Base-by-base conservation (phyloP, 2,329 filamentous ascomycete species). In the Cadophora sp. region DNA sequence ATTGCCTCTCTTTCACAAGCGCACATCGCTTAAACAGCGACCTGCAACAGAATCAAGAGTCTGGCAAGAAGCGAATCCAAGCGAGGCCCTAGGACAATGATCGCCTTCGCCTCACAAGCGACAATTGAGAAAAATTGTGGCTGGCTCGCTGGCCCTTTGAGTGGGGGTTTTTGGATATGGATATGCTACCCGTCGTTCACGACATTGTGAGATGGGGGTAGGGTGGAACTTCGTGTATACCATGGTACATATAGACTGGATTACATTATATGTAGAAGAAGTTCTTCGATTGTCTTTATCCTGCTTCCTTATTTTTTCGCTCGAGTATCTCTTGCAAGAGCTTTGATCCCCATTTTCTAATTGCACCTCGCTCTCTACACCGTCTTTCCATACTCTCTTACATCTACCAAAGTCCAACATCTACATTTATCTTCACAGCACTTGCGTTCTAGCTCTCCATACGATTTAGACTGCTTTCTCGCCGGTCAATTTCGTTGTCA, bases 11-110 rank as follows among this genome's bases (percentile, higher is more conserved):
- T 64, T 40, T 55, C 48, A 31, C 48, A 53, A 53, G 48, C 51
- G 46, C 48, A 34, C 22, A 51, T 53, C 51, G 62, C 62, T 64
- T 64, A 56, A 55, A 29, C n/a, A 50, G 40, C 43, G 60, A 62
- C 26, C 12, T 62, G 60, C 60, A 62, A 62, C 60, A 62, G 43
- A 62, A 62, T 62, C 34, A 9, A 27, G 43, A 51, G 12, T 14
- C 31, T 34, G 31, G 24, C 59, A n/a, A 62, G 59, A 50, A 62
- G 59, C 27, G 59, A 26, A 61, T 61, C 26, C 58, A 61, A 61
- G 58, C 58, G 58, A 61, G 40, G 29, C 22, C 58, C 53, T 56
- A 56, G 53, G 51, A 55, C 8, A 55, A 55, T 56, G 53, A 56
- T 56, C 53, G 53, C 53, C 53, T 56, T 56, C 53, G 53, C 53